Evolutionary conservation across 495 filamentous ascomycete genomes (phyloP).

Genomic region (Hypoxylon trugodes): DNA sequence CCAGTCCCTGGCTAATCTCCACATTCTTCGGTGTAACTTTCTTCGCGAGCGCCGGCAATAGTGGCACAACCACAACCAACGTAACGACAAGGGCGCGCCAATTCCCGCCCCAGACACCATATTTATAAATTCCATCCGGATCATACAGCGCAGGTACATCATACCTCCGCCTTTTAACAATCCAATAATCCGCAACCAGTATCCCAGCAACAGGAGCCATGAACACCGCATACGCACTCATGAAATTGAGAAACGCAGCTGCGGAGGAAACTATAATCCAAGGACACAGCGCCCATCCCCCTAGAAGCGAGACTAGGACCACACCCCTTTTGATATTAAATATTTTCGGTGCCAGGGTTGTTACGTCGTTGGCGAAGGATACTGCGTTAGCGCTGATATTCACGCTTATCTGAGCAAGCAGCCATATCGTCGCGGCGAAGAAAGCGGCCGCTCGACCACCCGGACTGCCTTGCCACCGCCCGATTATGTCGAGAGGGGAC

Average conservation of each 20-base stretch:
- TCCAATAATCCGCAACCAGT: conserved; percentile 57
- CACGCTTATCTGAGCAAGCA: conserved; percentile 63
- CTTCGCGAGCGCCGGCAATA: conserved; percentile 41
- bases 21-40: conserved; percentile 40
- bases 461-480: conserved; percentile 36
- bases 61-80: conserved; percentile 47
- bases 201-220: conserved; percentile 58
- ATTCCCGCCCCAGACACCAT: conserved; percentile 48
- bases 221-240: conserved; percentile 57
- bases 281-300: conserved; percentile 65
- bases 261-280: conserved; percentile 70
- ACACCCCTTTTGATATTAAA: conserved; percentile 69
- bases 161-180: conserved; percentile 54
- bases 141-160: conserved; percentile 55
- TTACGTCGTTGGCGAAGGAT: conserved; percentile 70
- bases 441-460: conserved; percentile 35
- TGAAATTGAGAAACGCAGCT: conserved; percentile 65
- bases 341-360: conserved; percentile 62
- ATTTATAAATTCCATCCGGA: conserved; percentile 46
- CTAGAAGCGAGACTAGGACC: conserved; percentile 64
- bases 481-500: conserved; percentile 45
- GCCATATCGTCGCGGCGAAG: conserved; percentile 56
- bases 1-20: conserved; percentile 36
- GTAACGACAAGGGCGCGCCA: conserved; percentile 54
- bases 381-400: conserved; percentile 73